Percentiles rank a stretch among this genome's conserved stretches.
Evolutionary conservation across 1,284 basidiomycete species (phyloP).

Genomic region (Macrocystidia cucumis): DNA sequence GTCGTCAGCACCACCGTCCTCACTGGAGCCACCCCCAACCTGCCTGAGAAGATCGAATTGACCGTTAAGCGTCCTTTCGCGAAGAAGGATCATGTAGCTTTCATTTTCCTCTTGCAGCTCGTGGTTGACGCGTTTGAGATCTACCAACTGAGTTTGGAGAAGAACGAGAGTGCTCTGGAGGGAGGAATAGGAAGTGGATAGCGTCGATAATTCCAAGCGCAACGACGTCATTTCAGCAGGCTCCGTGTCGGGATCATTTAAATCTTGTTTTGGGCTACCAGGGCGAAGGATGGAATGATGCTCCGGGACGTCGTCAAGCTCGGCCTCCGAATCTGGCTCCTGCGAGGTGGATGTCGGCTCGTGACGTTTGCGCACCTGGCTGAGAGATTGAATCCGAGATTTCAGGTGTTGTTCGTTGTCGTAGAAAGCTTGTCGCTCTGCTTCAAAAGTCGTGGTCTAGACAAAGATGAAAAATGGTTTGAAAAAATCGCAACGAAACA

Average conservation of each 20-base stretch:
- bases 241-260: conserved; percentile 59
- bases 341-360: conserved; percentile 24
- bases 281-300: conserved; percentile 16
- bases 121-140: conserved; percentile 74
- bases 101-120: conserved; percentile 90
- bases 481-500: conserved; percentile 1
- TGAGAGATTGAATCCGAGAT: conserved; percentile 75
- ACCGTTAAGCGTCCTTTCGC: conserved; percentile 84
- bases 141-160: conserved; percentile 68
- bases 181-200: conserved; percentile 73
- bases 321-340: conserved; percentile 18
- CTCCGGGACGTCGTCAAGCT: conserved; percentile 31
- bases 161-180: conserved; percentile 71
- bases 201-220: conserved; percentile 69
- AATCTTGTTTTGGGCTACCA: conserved; percentile 28
- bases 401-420: conserved; percentile 85
- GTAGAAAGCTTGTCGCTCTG: conserved; percentile 79
- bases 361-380: conserved; percentile 52
- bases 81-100: conserved; percentile 85
- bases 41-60: conserved; percentile 70
- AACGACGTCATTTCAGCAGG: conserved; percentile 80
- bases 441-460: conserved; percentile 73
- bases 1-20: conserved; percentile 37
- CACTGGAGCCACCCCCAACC: conserved; percentile 46
- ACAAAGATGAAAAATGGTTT: conserved; percentile 12